phyloP scores from a whole-genome alignment of 495 filamentous ascomycete genomes.

The Aspergillus ostianus region DNA sequence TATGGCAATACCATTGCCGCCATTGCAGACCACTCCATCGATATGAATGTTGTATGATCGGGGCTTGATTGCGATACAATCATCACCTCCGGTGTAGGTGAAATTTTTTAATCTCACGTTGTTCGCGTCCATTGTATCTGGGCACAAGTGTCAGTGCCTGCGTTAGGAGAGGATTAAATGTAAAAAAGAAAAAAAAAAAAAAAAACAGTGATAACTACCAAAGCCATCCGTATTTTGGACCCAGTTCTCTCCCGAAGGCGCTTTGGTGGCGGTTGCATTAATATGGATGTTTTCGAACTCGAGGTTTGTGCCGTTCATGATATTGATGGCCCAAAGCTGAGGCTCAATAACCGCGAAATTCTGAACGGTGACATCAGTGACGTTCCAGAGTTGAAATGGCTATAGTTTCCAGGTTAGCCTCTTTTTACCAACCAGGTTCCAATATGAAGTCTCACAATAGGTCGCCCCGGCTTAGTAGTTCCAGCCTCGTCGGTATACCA shows the following conservation, averaged over 20 bases:
- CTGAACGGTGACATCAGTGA: not conserved
- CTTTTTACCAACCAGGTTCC: not conserved
- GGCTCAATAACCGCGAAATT: not conserved
- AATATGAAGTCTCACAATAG: not conserved
- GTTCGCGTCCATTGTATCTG: not conserved
- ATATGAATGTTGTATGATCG: not conserved
- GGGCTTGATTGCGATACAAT: not conserved
- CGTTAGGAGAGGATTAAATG: not conserved
- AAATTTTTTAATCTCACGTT: constrained; percentile 1
- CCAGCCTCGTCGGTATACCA: constrained; percentile 43
- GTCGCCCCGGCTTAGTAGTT: not conserved
- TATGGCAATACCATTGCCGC: constrained; percentile 1
- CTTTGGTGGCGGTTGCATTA: not conserved
- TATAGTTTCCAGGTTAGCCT: not conserved
- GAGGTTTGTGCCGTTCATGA: constrained; percentile 4
- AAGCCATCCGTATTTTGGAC: not conserved
- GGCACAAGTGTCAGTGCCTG: not conserved
- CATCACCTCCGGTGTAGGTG: not conserved
- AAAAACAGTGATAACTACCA: not conserved
- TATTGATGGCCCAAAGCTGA: not conserved
- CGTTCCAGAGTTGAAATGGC: constrained; percentile 1
- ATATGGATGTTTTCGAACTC: not conserved
- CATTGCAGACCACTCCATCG: not conserved
- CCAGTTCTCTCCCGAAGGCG: not conserved
- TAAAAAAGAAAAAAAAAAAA: no score